Evolutionary conservation across 208 protist species (phyloP), one percentile per base, ranked within the genome.

Genomic region (Histomonas meleagridis): DNA sequence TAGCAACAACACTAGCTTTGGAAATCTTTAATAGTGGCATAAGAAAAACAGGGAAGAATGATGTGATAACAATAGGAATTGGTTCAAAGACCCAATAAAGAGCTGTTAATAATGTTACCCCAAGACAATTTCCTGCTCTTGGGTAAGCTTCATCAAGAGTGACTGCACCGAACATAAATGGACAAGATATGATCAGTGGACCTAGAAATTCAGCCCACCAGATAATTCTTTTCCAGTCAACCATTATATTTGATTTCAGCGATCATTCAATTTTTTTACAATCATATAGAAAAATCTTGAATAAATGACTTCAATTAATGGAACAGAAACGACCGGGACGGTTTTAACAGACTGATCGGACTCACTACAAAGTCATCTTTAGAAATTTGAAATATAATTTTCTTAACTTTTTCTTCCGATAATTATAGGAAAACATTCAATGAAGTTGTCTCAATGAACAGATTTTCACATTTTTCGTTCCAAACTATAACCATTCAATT

Each of bases 41-140:
- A 1, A 93, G 53, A 51, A 92, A 32, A n/a, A 93, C 35, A 0
- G 93, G 91, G 32, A 93, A n/a, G 5, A 93, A 78, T 62, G 93
- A 10, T 5, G 93, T 93, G 32, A 93, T 91, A 21, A 91, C 90
- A 72, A 93, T 65, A n/a, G 93, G 93, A 26, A 93, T 62, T 51
- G 65, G 62, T 26, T 93, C 48, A 12, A 70, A 69, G 35, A 93
- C 51, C 92, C 92, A 93, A 10, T 53, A 90, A 23, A 35, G 40
- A 57, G 92, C 92, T 51, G 62, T 91, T 7, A 93, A 38, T 35
- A 70, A 48, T 0, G 92, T 72, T 23, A 92, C 90, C 26, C 12
- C 70, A 10, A 79, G 23, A 43, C 70, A 79, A 21, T 32, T 32
- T 35, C 38, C 32, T 23, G 70, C 70, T n/a, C 21, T 55, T 0